Evolutionary conservation across 495 filamentous ascomycete species (phyloP), one percentile per base, ranked within the genome.

Genomic region (Neurospora sp.): DNA sequence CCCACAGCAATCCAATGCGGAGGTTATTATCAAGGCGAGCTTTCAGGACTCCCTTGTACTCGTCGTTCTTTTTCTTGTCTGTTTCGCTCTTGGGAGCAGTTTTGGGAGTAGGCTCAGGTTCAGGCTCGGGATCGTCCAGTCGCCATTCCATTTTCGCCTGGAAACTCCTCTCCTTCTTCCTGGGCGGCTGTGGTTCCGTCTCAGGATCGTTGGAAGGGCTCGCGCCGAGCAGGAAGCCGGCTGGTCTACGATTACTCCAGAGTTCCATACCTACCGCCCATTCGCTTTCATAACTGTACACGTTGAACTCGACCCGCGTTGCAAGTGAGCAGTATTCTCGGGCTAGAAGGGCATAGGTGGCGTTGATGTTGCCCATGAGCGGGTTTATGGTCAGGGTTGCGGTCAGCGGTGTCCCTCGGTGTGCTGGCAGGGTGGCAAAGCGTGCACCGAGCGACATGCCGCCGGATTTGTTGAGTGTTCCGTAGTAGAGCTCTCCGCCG

Each of bases 221-320:
- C 70, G 82, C 78, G 72, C 85, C 85, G 7, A 84, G 78, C 20
- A 85, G 79, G 20, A 85, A 83, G 8, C 82, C 75, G 54, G 81
- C 80, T 41, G 81, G 84, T 75, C 80, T 75, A 71, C 78, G 81
- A 81, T 88, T 81, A 82, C 87, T 87, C 95, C 96, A 99, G 39
- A 98, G 84, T 81, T 99, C 96, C 80, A 91, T 92, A 14, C 96
- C 96, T 10, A 97, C 85, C 49, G 92, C 91, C 85, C 97, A 88
- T 44, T 96, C 94, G 79, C 93, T 97, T 84, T 98, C 96, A 84
- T 97, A 99, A 78, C 93, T 96, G 83, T 97, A 98, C 70, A 97
- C 93, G 79, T 99, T 99, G 81, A 98, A 99, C 75, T 96, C 93
- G 83, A 98, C 95, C 49, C 91, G 89, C 39, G 93, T 94, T 73